Base-by-base conservation (phyloP, 2,329 filamentous ascomycete genomes). In the Fusarium ramigenum region DNA sequence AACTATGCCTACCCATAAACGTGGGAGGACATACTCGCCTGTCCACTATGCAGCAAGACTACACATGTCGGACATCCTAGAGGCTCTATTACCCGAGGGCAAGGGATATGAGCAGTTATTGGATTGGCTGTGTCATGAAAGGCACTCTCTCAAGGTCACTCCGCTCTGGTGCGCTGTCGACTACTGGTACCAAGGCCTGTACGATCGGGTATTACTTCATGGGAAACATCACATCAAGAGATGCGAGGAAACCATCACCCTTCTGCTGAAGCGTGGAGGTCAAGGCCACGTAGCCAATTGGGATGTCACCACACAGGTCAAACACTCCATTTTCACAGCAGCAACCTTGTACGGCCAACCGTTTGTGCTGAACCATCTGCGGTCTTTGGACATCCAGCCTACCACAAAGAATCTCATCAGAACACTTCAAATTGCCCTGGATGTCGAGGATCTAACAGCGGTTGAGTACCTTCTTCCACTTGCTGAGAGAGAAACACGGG, bases 361-460 rank as follows among this genome's bases (percentile, higher is more conserved):
- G 4, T 47, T 30, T 47, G 44, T 47, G 44, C 14, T 47, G 25
- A 47, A 47, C 14, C 44, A 47, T 21, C 25, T 47, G 4, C 2
- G 12, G 2, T 30, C 44, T 21, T 5, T 47, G 9, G 14, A 11
- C 19, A 5, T 47, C 7, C 25, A 30, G 6, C 25, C 44, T 4
- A 9, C 7, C 14, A 47, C 19, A 5, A 15, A 21, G 1, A 47
- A 21, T 47, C 44, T 47, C 44, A 47, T 47, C 2, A 47, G 44
- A 30, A 47, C 44, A 16, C 25, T 47, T 9, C 44, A 47, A 25
- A 30, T 2, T 30, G 25, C 44, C 19, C 19, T 47, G 0, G 44
- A 47, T 11, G 19, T 30, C 2, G 25, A 47, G 19, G 44, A 47
- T 0, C 0, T 47, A 0, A 47, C 25, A 1, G 44, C 25, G 2